phyloP scores from a whole-genome alignment of 2,329 filamentous ascomycete genomes.

The Falciphora oryzae region DNA sequence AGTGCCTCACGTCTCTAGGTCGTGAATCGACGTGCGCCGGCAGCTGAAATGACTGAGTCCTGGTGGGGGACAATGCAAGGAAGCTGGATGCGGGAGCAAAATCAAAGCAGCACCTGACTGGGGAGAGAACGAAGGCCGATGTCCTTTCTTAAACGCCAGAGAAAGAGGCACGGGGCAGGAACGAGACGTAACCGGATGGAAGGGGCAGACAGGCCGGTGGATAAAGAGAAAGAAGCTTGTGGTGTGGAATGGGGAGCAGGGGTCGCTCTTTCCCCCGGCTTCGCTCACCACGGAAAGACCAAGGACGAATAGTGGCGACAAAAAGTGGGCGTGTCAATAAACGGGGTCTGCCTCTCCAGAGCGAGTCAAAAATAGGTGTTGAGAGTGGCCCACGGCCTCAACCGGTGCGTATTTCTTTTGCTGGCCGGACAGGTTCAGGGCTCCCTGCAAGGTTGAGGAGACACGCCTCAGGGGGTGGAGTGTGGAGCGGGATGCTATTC shows the following conservation, averaged over 20 bases:
- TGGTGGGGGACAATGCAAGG: background rate
- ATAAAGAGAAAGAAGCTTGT: background rate
- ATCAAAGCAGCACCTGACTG: background rate
- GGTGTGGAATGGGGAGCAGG: background rate
- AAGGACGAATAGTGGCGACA: background rate
- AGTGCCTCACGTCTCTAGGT: background rate
- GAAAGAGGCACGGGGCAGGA: background rate
- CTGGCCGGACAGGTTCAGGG: background rate
- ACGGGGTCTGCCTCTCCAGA: background rate
- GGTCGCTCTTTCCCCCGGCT: background rate
- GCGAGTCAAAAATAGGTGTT: slow-evolving; percentile 1
- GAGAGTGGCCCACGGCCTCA: no score
- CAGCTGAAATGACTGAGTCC: background rate
- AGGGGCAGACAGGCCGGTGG: background rate
- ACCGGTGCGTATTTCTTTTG: background rate
- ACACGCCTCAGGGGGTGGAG: background rate
- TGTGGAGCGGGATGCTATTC: background rate
- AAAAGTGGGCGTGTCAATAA: background rate
- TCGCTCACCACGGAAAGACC: background rate
- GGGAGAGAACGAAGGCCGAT: background rate
- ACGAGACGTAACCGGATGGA: background rate
- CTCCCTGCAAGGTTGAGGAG: background rate
- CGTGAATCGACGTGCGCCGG: background rate
- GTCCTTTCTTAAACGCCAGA: background rate
- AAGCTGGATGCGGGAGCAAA: background rate